These are phyloP conservation scores for Kalanchoe fedtschenkoi DNA, from an alignment of 164 flowering plant species.

Conservation along the genomic window DNA sequence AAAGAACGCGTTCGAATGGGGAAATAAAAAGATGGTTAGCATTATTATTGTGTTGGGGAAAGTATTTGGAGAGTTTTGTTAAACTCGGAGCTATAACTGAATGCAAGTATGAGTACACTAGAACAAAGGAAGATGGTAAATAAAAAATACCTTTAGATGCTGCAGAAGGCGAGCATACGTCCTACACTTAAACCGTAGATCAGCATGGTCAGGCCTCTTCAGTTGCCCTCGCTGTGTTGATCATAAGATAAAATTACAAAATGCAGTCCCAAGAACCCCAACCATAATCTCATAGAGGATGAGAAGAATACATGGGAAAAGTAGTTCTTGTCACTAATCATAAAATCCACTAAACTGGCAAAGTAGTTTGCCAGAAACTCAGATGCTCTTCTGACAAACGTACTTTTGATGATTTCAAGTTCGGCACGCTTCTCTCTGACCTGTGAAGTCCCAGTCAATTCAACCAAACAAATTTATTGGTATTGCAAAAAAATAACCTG, in stretches of 20 bases:
- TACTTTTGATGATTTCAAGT: conserved; percentile 67
- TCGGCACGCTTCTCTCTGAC: conserved; percentile 87
- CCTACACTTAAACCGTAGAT: conserved; percentile 94
- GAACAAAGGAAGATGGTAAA: not conserved
- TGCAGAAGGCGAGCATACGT: conserved; percentile 98
- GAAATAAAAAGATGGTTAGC: no score
- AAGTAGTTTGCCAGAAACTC: conserved; percentile 93
- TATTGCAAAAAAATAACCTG: not conserved
- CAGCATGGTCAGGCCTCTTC: conserved; percentile 99
- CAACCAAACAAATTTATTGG: not conserved
- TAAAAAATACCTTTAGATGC: conserved; percentile 64
- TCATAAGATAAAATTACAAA: conserved; percentile 11
- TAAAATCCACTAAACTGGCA: conserved; percentile 93
- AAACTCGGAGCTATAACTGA: no score
- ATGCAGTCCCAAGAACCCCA: conserved; percentile 3
- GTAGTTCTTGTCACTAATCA: conserved; percentile 94
- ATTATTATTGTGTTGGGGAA: not conserved
- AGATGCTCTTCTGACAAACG: conserved; percentile 89
- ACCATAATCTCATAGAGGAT: not conserved
- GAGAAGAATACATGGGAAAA: conserved; percentile 68
- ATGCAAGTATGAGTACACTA: not conserved
- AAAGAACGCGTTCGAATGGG: not conserved
- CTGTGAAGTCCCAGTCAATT: conserved; percentile 26
- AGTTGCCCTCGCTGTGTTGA: conserved; percentile 76
- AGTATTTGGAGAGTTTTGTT: not conserved